Evolutionary conservation across 768 basidiomycete genomes (phyloP).

Genomic region (Dioszegia aurantiaca): DNA sequence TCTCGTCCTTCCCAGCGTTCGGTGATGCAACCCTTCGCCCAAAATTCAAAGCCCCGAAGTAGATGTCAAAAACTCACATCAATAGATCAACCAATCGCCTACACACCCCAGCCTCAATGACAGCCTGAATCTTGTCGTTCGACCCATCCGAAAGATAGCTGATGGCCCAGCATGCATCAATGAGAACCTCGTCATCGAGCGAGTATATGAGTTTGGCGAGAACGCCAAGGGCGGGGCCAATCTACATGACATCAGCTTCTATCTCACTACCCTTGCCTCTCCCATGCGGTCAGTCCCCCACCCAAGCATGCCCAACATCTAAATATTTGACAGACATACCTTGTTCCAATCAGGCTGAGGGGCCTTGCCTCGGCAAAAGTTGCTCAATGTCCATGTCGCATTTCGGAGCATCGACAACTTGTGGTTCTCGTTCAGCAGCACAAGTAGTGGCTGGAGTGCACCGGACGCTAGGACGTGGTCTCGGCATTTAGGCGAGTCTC

Average conservation of each 20-base stretch:
- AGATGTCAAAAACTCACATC: constrained; percentile 57
- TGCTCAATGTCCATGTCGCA: constrained; percentile 98
- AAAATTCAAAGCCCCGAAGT: neutral
- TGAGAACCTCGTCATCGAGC: constrained; percentile 96
- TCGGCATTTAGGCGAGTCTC: constrained; percentile 94
- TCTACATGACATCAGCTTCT: constrained; percentile 57
- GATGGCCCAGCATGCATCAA: constrained; percentile 99
- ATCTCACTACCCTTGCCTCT: no score
- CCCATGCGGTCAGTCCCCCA: no score
- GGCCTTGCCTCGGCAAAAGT: constrained; percentile 97
- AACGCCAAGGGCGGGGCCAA: constrained; percentile 93
- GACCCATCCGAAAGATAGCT: constrained; percentile 98
- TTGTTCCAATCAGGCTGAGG: constrained; percentile 98
- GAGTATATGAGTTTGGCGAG: constrained; percentile 98
- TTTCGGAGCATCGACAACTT: constrained; percentile 96
- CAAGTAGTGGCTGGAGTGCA: constrained; percentile 85
- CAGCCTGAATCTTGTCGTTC: constrained; percentile 99
- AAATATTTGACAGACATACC: constrained; percentile 57
- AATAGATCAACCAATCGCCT: constrained; percentile 94
- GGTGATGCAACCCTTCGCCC: no score
- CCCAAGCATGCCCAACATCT: no score
- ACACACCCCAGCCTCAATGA: constrained; percentile 97
- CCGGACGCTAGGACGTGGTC: constrained; percentile 94
- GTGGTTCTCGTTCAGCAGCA: constrained; percentile 85
- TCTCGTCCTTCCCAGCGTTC: no score